Evolutionary conservation across 176 grass and related monocot genomes (phyloP), one percentile per base, ranked within the genome.

Genomic region (Tillandsia fasciculata): DNA sequence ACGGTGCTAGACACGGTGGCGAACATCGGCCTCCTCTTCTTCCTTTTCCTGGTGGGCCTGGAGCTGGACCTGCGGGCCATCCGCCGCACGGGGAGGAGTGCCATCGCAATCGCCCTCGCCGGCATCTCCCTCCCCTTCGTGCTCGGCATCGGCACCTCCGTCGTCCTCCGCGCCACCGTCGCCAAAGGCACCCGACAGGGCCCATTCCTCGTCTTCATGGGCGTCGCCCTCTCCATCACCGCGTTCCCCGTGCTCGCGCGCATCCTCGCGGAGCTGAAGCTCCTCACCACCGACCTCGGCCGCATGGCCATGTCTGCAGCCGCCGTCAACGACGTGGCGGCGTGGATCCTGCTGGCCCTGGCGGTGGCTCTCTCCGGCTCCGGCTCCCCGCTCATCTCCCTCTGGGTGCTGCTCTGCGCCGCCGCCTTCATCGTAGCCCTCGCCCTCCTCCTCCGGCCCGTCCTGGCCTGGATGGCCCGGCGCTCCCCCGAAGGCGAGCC

Each of bases 241-340:
- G 87, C 87, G 2, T 85, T 89, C 75, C 87, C 87, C 0, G 87
- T 85, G 20, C 82, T 85, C 51, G 87, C 87, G 0, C 83, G 83
- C 29, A 90, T 90, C 54, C 83, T 86, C 8, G 80, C 87, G 1
- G 87, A 90, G 70, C 80, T 90, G 17, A 90, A 90, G 83, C 87
- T 90, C 9, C 83, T 90, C 4, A 90, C 87, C 61, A 90, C 87
- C 49, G 83, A 90, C 59, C 49, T 86, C 11, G 87, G 87, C 11
- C 87, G 87, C 49, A 90, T 90, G 87, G 83, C 87, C 83, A 90
- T 86, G 87, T 90, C 87, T 0, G 87, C 87, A 1, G 80, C 83
- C 0, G 83, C 83, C 1, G 70, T 90, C 29, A 81, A 90, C 77
- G 87, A 90, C 74, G 11, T 86, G 17, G 72, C 83, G 1, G 80